Base-by-base conservation (phyloP, 2,329 filamentous ascomycete species). In the Paraphoma sp. region DNA sequence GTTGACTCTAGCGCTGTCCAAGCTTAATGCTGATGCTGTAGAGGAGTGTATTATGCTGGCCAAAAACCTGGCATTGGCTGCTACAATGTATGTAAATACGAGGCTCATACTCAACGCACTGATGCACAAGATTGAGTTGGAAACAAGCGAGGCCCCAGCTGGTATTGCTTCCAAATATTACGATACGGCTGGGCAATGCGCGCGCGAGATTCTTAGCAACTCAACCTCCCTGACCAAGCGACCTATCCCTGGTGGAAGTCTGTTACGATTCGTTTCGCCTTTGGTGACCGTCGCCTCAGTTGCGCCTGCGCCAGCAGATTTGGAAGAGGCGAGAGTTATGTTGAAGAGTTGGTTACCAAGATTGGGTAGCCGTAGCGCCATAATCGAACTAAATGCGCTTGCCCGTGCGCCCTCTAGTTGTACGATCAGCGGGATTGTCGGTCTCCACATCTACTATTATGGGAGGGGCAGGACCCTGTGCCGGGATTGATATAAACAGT, bases 191-290 rank as follows among this genome's bases (percentile, higher is more conserved):
- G 5, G 17, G 12, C 29, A 16, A 28, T 59, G 45, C 12, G 50
- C 65, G 11, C 43, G 47, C 44, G 40, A 51, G 4, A 59, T 70
- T 16, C 43, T 70, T 3, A 38, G 60, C 4, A 63, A 59, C n/a
- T 49, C 57, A 6, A 36, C 29, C 10, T 60, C 54, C 40, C 31
- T 72, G 16, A 69, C 71, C 45, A 65, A 57, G 11, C 64, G 58
- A 2, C 63, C 65, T 30, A 62, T 67, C 0, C 57, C 70, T 6
- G 68, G 69, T 0, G 71, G 71, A 29, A 67, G 70, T 28, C 65
- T 72, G 18, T 60, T 73, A 43, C 60, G 69, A 1, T 64, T 58
- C 23, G 61, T 72, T 2, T 63, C 67, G 9, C 71, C 71, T 0
- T 44, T 75, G 1, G 62, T 72, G 0, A 60, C 68, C 4, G 69